These are phyloP conservation scores for Calonectria leucothoes DNA, from an alignment of 2,329 filamentous ascomycete genomes.

Conservation along the genomic window DNA sequence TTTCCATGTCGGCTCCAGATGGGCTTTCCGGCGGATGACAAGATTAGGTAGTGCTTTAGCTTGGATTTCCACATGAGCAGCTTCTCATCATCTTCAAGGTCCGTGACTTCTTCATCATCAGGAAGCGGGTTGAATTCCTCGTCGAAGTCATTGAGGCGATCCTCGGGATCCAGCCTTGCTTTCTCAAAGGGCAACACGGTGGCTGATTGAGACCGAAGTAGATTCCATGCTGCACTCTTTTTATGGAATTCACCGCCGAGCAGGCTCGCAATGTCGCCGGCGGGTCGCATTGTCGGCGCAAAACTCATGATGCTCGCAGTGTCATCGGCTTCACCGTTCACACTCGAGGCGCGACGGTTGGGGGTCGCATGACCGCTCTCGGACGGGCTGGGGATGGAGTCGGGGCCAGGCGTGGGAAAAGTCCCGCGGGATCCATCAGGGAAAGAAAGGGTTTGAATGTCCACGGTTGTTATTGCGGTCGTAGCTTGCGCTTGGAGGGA, in stretches of 20 bases:
- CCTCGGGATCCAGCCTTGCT: constrained; percentile 56
- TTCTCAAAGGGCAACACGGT: constrained; percentile 71
- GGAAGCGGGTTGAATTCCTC: constrained; percentile 83
- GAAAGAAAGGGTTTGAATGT: constrained; percentile 81
- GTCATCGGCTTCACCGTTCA: constrained; percentile 67
- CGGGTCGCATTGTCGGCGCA: constrained; percentile 70
- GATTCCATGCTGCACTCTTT: constrained; percentile 75
- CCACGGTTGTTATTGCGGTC: constrained; percentile 84
- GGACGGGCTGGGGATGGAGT: constrained; percentile 51
- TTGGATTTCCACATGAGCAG: constrained; percentile 88
- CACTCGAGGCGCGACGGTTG: constrained; percentile 42
- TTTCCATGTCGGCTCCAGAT: constrained; percentile 97
- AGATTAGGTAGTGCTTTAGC: constrained; percentile 95
- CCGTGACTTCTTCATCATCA: constrained; percentile 58
- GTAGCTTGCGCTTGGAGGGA: constrained; percentile 75
- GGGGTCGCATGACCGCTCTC: constrained; percentile 56
- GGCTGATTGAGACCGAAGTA: constrained; percentile 72
- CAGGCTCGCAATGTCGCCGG: constrained; percentile 83
- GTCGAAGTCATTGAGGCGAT: constrained; percentile 74
- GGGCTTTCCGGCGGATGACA: constrained; percentile 96
- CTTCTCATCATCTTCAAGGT: constrained; percentile 65
- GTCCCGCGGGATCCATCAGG: constrained; percentile 76
- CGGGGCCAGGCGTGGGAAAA: constrained; percentile 59
- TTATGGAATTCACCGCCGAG: constrained; percentile 77
- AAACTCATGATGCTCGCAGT: constrained; percentile 75